phyloP scores from a whole-genome alignment of 208 protist species.

The Trypanosoma congolense region DNA sequence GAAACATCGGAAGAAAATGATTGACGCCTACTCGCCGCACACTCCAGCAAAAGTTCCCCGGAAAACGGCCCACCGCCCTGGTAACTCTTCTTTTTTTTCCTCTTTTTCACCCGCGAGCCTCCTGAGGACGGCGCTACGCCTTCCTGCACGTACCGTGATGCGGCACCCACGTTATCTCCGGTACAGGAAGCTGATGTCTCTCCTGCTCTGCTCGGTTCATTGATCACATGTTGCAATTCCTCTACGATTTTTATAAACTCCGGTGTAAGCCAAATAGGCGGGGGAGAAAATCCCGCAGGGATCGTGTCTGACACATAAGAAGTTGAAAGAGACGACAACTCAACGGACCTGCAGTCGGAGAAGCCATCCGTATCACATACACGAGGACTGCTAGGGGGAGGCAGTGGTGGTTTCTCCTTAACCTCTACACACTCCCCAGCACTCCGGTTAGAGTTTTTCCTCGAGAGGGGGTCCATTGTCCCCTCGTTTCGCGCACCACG shows the following conservation, averaged over 20 bases:
- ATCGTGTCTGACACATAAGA: not conserved
- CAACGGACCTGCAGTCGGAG: not conserved
- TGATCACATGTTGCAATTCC: not conserved
- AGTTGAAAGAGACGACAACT: not conserved
- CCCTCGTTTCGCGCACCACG: conserved; percentile 15
- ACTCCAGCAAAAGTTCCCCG: conserved; percentile 49
- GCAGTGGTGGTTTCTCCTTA: not conserved
- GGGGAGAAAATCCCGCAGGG: not conserved
- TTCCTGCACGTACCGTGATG: not conserved
- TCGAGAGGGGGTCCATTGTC: conserved; percentile 1
- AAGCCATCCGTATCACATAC: not conserved
- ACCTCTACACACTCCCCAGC: not conserved
- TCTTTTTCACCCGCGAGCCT: not conserved
- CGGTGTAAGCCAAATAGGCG: not conserved
- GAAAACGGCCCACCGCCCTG: not conserved
- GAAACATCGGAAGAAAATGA: conserved; percentile 20
- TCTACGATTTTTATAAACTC: not conserved
- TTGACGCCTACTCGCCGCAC: conserved; percentile 30
- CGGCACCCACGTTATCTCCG: conserved; percentile 27
- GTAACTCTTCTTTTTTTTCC: conserved; percentile 1
- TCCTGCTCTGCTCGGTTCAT: not conserved
- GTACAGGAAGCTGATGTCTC: too few relatives aligned
- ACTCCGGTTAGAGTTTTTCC: not conserved
- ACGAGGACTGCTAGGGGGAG: not conserved
- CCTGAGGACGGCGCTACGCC: not conserved